Evolutionary conservation across 106 monocot genomes (phyloP).

Genomic region (Chionographis japonica): DNA sequence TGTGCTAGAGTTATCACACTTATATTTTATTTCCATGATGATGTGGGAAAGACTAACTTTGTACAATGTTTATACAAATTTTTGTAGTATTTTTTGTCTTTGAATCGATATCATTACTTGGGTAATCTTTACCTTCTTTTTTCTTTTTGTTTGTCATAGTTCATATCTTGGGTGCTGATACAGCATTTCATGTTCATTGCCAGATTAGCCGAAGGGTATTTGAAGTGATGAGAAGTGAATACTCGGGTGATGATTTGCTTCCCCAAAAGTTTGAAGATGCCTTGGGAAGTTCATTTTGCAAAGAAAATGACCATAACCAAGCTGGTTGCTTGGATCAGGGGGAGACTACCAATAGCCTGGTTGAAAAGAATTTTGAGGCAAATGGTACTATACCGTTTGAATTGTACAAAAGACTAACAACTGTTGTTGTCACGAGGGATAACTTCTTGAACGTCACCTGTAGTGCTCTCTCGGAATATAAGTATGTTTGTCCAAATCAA

Average conservation of each 20-base stretch:
- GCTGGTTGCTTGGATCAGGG: neutral
- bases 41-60: too few relatives aligned
- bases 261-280: constrained; percentile 10
- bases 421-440: constrained; percentile 59
- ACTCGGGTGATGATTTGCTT: constrained; percentile 4
- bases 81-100: too few relatives aligned
- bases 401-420: constrained; percentile 82
- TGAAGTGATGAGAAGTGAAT: constrained; percentile 49
- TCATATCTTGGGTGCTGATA: constrained; percentile 1
- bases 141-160: neutral
- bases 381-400: constrained; percentile 59
- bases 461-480: constrained; percentile 73
- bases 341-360: neutral
- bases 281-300: constrained; percentile 1
- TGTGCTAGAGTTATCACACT: too few relatives aligned
- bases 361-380: constrained; percentile 15
- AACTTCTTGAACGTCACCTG: constrained; percentile 66
- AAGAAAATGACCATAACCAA: neutral
- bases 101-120: too few relatives aligned
- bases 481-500: constrained; percentile 91
- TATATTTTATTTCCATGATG: too few relatives aligned
- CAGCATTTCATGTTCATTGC: constrained; percentile 1
- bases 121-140: too few relatives aligned
- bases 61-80: too few relatives aligned
- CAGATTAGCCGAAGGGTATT: constrained; percentile 92